phyloP scores from a whole-genome alignment of 2,329 filamentous ascomycete genomes.

The Lasiodiplodia theobromae region DNA sequence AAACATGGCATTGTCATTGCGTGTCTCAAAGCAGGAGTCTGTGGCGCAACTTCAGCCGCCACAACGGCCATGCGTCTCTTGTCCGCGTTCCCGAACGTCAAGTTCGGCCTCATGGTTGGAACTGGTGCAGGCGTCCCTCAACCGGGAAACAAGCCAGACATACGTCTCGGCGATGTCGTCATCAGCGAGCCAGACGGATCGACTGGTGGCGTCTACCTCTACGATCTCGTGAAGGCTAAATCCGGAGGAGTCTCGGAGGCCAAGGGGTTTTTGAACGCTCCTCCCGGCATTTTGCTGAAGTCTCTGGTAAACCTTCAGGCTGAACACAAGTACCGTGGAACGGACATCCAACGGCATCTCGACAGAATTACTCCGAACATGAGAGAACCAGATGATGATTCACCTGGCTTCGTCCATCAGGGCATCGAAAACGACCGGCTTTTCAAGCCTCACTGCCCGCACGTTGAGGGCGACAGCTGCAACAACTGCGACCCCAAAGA shows the following conservation, averaged over 20 bases:
- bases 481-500: background rate
- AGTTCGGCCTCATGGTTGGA: constrained; percentile 37
- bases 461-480: background rate
- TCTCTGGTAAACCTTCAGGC: constrained; percentile 3
- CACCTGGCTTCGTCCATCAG: constrained; percentile 14
- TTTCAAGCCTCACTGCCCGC: background rate
- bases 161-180: constrained; percentile 40
- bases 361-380: constrained; percentile 16
- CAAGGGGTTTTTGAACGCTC: constrained; percentile 33
- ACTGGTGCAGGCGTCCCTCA: constrained; percentile 37
- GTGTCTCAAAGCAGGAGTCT: background rate
- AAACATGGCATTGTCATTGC: constrained; percentile 30
- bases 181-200: constrained; percentile 33
- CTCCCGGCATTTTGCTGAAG: constrained; percentile 24
- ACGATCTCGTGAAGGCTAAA: constrained; percentile 35
- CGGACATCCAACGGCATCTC: background rate
- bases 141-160: constrained; percentile 28
- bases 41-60: background rate
- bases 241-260: constrained; percentile 29
- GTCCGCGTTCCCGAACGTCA: constrained; percentile 32
- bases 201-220: constrained; percentile 38
- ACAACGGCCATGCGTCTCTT: background rate
- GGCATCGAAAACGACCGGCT: constrained; percentile 15
- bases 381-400: background rate
- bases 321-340: background rate